Evolutionary conservation across 2,329 filamentous ascomycete genomes (phyloP), one percentile per base, ranked within the genome.

Genomic region (Calonectria leucothoes): DNA sequence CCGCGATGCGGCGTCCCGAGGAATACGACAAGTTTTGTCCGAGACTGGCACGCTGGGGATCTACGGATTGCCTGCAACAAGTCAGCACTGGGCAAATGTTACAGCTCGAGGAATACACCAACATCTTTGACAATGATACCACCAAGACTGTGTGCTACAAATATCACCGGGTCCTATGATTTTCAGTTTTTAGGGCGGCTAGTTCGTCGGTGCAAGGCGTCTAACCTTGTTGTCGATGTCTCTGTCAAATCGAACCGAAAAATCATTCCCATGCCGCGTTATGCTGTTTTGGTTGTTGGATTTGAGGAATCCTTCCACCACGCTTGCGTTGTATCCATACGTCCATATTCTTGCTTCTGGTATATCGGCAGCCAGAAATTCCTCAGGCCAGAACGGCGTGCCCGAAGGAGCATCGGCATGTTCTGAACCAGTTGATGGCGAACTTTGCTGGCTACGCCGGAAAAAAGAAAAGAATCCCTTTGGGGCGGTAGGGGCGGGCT

Each of bases 1-100:
- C 84, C 84, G 39, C 82, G 80, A 76, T 86, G 85, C 20, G 85
- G 85, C 8, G 84, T 86, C 27, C 85, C 84, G 4, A 86, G 81
- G 75, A 87, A 86, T 14, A 86, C 59, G 57, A 85, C 73, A 1
- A 82, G 69, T 67, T 80, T 82, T n/a, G 83, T 84, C n/a, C 78
- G 78, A 48, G 64, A 63, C 14, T 69, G 76, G 57, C 72, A 78
- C 42, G n/a, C 29, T 33, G 77, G 71, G 15, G 83, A 85, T 71
- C 80, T 77, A 27, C 74, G 74, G 33, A 85, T 77, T 42, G 82
- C 82, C 83, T 85, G 67, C 31, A 25, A 15, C 42, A 12, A 10
- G 31, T 59, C n/a, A 59, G 33, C 4, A 33, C 35, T 10, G 8
- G 2, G n/a, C 33, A 11, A 4, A 15, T 8, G 17, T 5, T 2